phyloP scores from a whole-genome alignment of 176 grass and related monocot species.

The Pontederia crassipes region DNA sequence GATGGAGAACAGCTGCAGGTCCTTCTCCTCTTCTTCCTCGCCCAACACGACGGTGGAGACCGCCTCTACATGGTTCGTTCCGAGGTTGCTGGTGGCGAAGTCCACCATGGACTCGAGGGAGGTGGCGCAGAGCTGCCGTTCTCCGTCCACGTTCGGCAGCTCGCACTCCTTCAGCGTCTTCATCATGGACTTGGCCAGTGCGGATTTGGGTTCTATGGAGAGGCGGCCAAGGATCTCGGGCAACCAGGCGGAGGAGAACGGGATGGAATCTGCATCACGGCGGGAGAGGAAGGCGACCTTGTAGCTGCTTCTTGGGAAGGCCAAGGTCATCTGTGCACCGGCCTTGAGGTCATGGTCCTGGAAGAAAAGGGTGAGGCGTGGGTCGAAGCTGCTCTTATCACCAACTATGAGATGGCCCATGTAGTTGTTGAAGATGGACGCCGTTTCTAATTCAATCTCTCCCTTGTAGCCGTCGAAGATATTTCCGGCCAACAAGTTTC shows the following conservation, averaged over 20 bases:
- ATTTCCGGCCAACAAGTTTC: too few species aligned
- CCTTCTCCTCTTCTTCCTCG: too few species aligned
- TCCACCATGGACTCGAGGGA: conserved; percentile 95
- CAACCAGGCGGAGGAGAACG: conserved; percentile 56
- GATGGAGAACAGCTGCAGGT: too few species aligned
- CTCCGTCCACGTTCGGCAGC: conserved; percentile 28
- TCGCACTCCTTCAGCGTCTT: conserved; percentile 63
- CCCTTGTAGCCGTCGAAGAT: too few species aligned
- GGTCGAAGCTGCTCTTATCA: conserved; percentile 14
- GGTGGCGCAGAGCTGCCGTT: conserved; percentile 73
- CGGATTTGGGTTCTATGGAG: conserved; percentile 43
- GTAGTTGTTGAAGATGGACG: too few species aligned
- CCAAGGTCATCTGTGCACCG: conserved; percentile 42
- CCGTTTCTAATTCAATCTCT: too few species aligned
- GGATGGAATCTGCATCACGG: conserved; percentile 43
- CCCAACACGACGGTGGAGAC: too few species aligned
- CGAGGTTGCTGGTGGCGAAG: conserved; percentile 57
- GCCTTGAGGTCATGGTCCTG: conserved; percentile 47
- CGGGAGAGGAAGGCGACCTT: conserved; percentile 36
- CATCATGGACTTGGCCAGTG: conserved; percentile 35
- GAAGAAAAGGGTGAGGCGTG: conserved; percentile 56
- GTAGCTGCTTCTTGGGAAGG: conserved; percentile 29
- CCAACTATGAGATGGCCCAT: too few species aligned
- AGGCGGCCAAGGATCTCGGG: conserved; percentile 52
- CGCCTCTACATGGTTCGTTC: conserved; percentile 12